phyloP scores from a whole-genome alignment of 768 basidiomycete species.

The Hebeloma cylindrosporum region DNA sequence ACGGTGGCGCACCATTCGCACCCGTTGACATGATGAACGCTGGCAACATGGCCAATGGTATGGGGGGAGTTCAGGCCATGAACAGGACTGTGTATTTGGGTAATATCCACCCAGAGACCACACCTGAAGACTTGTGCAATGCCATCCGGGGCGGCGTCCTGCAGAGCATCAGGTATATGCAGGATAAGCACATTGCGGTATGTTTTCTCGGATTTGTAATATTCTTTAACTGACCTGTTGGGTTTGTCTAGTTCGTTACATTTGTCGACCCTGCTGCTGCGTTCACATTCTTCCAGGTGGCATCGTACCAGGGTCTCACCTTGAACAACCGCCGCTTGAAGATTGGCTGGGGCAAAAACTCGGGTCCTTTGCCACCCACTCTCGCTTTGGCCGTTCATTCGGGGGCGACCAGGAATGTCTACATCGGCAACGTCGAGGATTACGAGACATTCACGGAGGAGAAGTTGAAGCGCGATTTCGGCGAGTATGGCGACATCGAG shows the following conservation, averaged over 20 bases:
- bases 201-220: conserved; percentile 29
- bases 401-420: conserved; percentile 95
- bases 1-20: conserved; percentile 45
- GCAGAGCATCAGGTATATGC: conserved; percentile 93
- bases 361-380: conserved; percentile 80
- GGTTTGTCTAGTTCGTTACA: conserved; percentile 74
- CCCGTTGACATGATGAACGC: conserved; percentile 43
- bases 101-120: conserved; percentile 95
- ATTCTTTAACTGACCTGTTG: conserved; percentile 2
- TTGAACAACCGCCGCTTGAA: conserved; percentile 93
- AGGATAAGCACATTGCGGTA: conserved; percentile 96
- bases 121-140: conserved; percentile 93
- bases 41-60: conserved; percentile 32
- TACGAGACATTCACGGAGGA: conserved; percentile 92
- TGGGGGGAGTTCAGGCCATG: conserved; percentile 49
- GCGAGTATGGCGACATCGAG: conserved; percentile 95
- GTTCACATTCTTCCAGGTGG: conserved; percentile 91
- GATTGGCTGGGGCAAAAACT: conserved; percentile 98
- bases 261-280: conserved; percentile 95
- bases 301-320: conserved; percentile 84
- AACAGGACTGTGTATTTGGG: conserved; percentile 96
- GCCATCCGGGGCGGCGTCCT: conserved; percentile 95
- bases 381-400: conserved; percentile 87
- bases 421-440: conserved; percentile 94
- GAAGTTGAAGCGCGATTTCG: conserved; percentile 88